A percentile compares a stretch with the other conserved stretches of the same genome.
phyloP scores from a whole-genome alignment of 345 rosid genomes.

The Gossypium longicalyx region DNA sequence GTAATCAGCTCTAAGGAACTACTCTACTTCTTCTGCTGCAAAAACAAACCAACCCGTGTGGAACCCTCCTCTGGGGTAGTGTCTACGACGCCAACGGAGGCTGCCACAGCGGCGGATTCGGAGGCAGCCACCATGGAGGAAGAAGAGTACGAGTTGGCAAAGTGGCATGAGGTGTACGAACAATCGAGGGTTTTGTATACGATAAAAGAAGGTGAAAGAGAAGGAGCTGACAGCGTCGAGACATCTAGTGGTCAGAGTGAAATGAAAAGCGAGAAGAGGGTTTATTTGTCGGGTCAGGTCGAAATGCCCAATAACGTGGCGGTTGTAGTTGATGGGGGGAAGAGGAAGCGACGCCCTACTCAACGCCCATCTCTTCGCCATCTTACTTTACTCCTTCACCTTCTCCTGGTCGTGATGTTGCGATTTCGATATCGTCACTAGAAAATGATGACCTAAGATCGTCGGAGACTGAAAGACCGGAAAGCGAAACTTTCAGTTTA shows the following conservation, averaged over 20 bases:
- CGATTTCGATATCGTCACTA: neutral
- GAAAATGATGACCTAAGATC: neutral
- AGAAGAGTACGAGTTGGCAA: conserved; percentile 33
- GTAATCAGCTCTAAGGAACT: conserved; percentile 64
- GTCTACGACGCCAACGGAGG: conserved; percentile 13
- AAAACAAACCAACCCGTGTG: conserved; percentile 43
- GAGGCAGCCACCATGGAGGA: conserved; percentile 8
- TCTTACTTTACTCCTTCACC: conserved; percentile 53
- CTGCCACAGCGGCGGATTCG: neutral
- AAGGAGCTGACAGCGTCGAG: conserved; percentile 21
- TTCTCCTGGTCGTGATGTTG: conserved; percentile 35
- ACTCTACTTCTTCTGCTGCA: conserved; percentile 71
- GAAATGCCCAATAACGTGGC: conserved; percentile 8
- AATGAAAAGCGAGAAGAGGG: conserved; percentile 10
- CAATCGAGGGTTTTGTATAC: conserved; percentile 58
- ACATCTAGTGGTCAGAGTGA: neutral
- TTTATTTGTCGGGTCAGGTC: neutral
- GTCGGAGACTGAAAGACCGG: neutral
- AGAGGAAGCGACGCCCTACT: conserved; percentile 53
- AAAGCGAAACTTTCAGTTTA: neutral
- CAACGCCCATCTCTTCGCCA: conserved; percentile 67
- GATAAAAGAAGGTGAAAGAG: conserved; percentile 62
- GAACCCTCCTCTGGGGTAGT: conserved; percentile 34
- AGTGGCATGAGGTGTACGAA: conserved; percentile 40
- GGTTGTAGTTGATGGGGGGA: conserved; percentile 18